Base-by-base conservation (phyloP, 1,284 basidiomycete species). In the Porodaedalea pini region DNA sequence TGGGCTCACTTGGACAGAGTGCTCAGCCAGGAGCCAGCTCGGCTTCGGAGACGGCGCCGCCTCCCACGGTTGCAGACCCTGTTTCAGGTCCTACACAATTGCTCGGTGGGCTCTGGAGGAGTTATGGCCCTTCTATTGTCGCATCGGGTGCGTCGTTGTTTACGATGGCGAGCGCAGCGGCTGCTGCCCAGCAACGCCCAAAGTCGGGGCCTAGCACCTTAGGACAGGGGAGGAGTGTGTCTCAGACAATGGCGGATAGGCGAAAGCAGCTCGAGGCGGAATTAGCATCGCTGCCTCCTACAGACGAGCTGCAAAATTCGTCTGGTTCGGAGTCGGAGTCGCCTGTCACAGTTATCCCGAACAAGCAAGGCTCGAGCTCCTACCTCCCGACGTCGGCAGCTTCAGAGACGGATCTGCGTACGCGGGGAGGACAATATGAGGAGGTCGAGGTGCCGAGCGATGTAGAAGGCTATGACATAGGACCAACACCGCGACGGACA, bases 71-170 rank as follows among this genome's bases (percentile, higher is more conserved):
- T 60, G 70, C 65, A 8, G 80, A 83, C 61, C 82, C 83, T 0
- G 75, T 78, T n/a, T 80, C 79, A 13, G 83, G 83, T 3, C 83
- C 88, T 4, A 75, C 78, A 5, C 80, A 85, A 63, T 74, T 91
- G 17, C 77, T 81, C 0, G 78, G 78, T 27, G 78, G 83, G 0
- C 73, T 92, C 15, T 89, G 89, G 86, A 73, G 77, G 13, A 80
- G 82, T 3, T 93, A 90, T 62, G 90, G 88, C 0, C 90, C 91
- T 0, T 70, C 78, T 1, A 77, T 92, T 41, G 64, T 92, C 11
- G 86, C 86, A 0, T 77, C 78, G 0, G 86, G 87, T 13, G 77
- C 83, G 0, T 79, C 79, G 4, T 66, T 90, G 8, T 69, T 88
- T 31, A 72, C 73, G 7, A 80, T 85, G 60, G 72, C 77, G 34